These are phyloP conservation scores for Pseudogymnoascus pannorum DNA, from an alignment of 2,329 filamentous ascomycete genomes.

Conservation along the genomic window DNA sequence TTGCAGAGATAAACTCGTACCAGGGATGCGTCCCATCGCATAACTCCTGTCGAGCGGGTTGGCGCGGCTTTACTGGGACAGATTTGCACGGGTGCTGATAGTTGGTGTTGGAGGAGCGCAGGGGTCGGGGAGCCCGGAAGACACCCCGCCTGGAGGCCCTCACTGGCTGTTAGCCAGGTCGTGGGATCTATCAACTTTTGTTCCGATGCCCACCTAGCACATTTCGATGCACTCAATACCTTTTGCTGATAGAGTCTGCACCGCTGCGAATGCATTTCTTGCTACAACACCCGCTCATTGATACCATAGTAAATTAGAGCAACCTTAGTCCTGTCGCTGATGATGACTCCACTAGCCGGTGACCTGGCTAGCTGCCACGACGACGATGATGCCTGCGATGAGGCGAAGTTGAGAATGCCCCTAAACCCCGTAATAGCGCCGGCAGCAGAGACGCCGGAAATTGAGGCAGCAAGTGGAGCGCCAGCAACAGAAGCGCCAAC, in stretches of 20 bases:
- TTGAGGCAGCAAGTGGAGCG: not conserved
- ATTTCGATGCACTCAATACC: not conserved
- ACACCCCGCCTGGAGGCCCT: not conserved
- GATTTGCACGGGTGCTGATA: not conserved
- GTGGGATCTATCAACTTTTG: not conserved
- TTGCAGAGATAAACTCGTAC: not conserved
- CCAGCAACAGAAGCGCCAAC: not conserved
- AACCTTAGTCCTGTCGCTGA: not conserved
- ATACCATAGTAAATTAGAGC: not conserved
- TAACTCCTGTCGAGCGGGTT: not conserved
- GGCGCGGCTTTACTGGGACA: not conserved
- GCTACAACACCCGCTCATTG: not conserved
- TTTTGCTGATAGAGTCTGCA: not conserved
- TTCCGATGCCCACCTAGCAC: not conserved
- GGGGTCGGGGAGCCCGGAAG: not conserved
- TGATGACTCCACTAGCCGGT: not conserved
- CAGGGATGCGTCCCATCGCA: not conserved
- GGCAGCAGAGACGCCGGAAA: not conserved
- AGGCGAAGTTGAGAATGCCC: not conserved
- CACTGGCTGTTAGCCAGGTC: too few species aligned
- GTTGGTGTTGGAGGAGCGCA: not conserved
- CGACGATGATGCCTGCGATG: not conserved
- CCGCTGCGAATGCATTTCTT: not conserved
- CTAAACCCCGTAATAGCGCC: not conserved
- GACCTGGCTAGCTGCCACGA: not conserved